Evolutionary conservation across 345 rosid species (phyloP).

Genomic region (Lenwebbia sp.): DNA sequence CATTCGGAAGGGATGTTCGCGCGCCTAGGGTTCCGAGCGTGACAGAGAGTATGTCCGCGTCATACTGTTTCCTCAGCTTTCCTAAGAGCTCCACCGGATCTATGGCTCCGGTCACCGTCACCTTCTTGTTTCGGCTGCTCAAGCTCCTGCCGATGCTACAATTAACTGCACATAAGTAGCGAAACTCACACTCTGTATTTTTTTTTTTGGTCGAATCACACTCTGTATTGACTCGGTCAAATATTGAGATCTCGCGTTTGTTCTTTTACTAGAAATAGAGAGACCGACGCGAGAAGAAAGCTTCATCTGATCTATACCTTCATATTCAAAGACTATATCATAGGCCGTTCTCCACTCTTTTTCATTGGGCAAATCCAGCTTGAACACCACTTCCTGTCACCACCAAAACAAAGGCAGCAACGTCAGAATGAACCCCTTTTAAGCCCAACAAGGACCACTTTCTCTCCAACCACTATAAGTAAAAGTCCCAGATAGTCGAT

Average conservation of each 20-base stretch:
- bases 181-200: not conserved
- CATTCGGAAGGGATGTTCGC: too few species aligned
- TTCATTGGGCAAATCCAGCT: constrained; percentile 19
- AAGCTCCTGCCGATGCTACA: not conserved
- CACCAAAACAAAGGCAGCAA: not conserved
- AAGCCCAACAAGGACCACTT: not conserved
- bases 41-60: not conserved
- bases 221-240: not conserved
- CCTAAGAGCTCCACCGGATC: constrained; percentile 1
- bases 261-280: not conserved
- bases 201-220: too few species aligned
- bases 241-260: not conserved
- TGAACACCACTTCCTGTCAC: constrained; percentile 40
- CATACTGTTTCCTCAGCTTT: constrained; percentile 4
- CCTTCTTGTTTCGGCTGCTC: not conserved
- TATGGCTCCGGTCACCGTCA: constrained; percentile 1
- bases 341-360: constrained; percentile 33
- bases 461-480: not conserved
- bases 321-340: constrained; percentile 25
- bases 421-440: not conserved
- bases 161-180: not conserved
- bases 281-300: not conserved
- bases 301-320: constrained; percentile 15
- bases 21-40: too few species aligned
- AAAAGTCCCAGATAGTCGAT: too few species aligned